These are phyloP conservation scores for Colletotrichum scovillei DNA, from an alignment of 2,329 filamentous ascomycete genomes.

Conservation along the genomic window DNA sequence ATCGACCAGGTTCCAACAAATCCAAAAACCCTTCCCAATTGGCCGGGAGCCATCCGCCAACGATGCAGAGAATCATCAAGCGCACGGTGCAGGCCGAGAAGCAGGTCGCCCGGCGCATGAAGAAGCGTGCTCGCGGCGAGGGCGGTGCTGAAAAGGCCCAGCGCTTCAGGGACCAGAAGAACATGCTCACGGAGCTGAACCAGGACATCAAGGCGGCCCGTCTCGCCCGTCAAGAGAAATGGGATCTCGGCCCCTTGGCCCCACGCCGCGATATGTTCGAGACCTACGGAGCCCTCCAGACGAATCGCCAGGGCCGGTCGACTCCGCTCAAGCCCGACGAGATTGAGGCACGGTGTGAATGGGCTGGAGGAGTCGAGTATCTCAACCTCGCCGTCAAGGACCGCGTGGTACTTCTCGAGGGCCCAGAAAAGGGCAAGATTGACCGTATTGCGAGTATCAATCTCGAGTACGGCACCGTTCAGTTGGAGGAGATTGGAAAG, in stretches of 20 bases:
- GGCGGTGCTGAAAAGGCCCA: slow-evolving; percentile 44
- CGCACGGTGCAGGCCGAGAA: slow-evolving; percentile 75
- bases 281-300: slow-evolving; percentile 62
- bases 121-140: slow-evolving; percentile 51
- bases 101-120: slow-evolving; percentile 64
- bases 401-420: slow-evolving; percentile 83
- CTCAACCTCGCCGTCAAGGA: slow-evolving; percentile 77
- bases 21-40: slow-evolving; percentile 3
- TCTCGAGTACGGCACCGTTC: slow-evolving; percentile 64
- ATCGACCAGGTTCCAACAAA: not conserved
- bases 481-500: slow-evolving; percentile 71
- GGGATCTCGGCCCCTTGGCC: slow-evolving; percentile 80
- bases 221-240: slow-evolving; percentile 76
- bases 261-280: slow-evolving; percentile 79
- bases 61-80: slow-evolving; percentile 78
- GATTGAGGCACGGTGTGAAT: slow-evolving; percentile 58
- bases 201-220: slow-evolving; percentile 46
- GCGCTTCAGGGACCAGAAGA: slow-evolving; percentile 46
- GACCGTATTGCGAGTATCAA: slow-evolving; percentile 73
- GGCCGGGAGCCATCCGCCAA: slow-evolving; percentile 31
- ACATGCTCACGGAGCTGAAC: slow-evolving; percentile 49
- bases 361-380: slow-evolving; percentile 66
- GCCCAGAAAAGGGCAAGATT: slow-evolving; percentile 86
- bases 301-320: slow-evolving; percentile 49
- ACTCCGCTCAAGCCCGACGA: slow-evolving; percentile 48